Evolutionary conservation across 2,329 filamentous ascomycete genomes (phyloP), one percentile per base, ranked within the genome.

Genomic region (Diplodia scrobiculata): DNA sequence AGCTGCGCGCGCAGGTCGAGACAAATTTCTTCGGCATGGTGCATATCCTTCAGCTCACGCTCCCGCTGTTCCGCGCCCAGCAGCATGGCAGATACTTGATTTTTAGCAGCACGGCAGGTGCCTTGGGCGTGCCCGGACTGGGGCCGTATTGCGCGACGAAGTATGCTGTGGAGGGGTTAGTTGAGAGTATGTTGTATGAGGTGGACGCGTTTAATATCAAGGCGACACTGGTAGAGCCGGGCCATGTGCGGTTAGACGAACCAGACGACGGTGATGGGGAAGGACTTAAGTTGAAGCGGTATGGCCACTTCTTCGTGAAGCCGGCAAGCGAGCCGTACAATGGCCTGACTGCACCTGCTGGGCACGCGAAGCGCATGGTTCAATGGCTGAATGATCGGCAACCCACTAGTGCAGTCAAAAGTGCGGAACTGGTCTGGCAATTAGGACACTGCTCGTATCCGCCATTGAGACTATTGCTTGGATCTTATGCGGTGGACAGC

Each of bases 71-170:
- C 72, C 88, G 94, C 62, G 84, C 88, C 69, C 89, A 91, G 69
- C 84, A 84, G 38, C 41, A 58, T 27, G 95, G 95, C 0, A 86
- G 93, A 34, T 98, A 97, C 76, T 83, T 98, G 60, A 96, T 98
- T 69, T 97, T 98, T 79, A 97, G 92, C 74, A 95, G 91, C 9
- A 97, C 92, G 0, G 90, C 90, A 36, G 95, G 95, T 4, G 91
- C 94, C 0, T 84, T 97, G n/a, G 95, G 94, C 1, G 92, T 98
- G 0, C 95, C 95, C 0, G 95, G 95, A 0, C 79, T 98, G 5
- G 94, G 94, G 0, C 94, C 94, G 0, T 98, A 97, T 75, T 98
- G 94, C 77, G 95, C 95, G 1, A 97, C 92, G 17, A 99, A 98
- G 77, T 98, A 97, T 78, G 95, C 95, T 0, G 92, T 97, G 3